Base-by-base conservation (phyloP, 345 rosid species). In the Citrus trifoliata region DNA sequence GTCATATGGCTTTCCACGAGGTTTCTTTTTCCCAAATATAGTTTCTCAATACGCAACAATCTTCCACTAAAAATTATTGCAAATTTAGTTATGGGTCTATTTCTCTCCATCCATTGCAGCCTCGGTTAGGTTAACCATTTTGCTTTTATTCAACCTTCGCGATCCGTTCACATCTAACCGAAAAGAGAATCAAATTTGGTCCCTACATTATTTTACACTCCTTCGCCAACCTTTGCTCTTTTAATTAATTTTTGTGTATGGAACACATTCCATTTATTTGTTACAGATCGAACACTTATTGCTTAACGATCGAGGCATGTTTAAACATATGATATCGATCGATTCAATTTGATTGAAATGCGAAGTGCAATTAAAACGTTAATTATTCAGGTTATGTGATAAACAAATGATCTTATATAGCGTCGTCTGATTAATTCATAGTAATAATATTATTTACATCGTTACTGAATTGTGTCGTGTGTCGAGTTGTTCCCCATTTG, bases 81-180 rank as follows among this genome's bases (percentile, higher is more conserved):
- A 58, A 82, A 70, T 25, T 79, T 82, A 67, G 86, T 83, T 85
- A 77, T 73, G 63, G 80, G 89, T 84, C 85, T 72, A 81, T 85
- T 87, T 56, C 30, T 67, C 7, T 8, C 69, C 69, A 6, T 61
- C 68, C 73, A 27, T 10, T 35, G 67, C 62, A 40, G 28, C 78
- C 58, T 40, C 71, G 35, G 82, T 80, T 84, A 79, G 86, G 82
- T 71, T 80, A 81, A 14, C 84, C 42, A 70, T 73, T 10, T 70
- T 48, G 74, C 48, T 6, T 35, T 56, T 63, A 33, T 75, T 75
- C 80, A 77, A 65, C 72, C 68, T 32, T 62, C 70, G 2, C 30
- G n/a, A 0, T 67, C 28, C 59, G 18, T 63, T 46, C 70, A 76
- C 74, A 76, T 71, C 3, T 37, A 56, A 3, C 37, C 0, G 16